phyloP scores from a whole-genome alignment of 202 grass and related monocot species.

The Elaeis oleifera region DNA sequence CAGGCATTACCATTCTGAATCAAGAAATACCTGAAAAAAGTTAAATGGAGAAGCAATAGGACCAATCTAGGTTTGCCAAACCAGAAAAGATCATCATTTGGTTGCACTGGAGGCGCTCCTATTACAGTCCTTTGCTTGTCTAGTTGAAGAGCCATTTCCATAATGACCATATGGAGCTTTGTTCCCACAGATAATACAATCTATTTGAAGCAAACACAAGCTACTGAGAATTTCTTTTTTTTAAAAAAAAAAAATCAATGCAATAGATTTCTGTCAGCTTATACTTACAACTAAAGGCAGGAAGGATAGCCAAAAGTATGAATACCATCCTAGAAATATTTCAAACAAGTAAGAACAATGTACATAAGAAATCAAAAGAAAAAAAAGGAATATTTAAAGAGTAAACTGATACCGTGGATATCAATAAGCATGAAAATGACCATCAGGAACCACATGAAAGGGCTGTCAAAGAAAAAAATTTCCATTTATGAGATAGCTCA shows the following conservation, averaged over 20 bases:
- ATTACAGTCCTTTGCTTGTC: neutral
- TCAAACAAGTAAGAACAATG: neutral
- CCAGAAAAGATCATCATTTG: slow-evolving; percentile 17
- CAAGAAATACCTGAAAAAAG: slow-evolving; percentile 15
- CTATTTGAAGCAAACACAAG: neutral
- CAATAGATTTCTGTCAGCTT: neutral
- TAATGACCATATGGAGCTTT: slow-evolving; percentile 11
- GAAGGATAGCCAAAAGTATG: slow-evolving; percentile 18
- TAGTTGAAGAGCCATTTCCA: slow-evolving; percentile 3
- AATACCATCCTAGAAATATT: slow-evolving; percentile 12
- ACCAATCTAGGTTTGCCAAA: slow-evolving; percentile 6
- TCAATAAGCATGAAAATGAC: slow-evolving; percentile 18
- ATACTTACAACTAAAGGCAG: slow-evolving; percentile 10
- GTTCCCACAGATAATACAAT: slow-evolving; percentile 10
- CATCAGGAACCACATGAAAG: slow-evolving; percentile 10
- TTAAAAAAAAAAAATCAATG: neutral
- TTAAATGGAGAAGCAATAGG: slow-evolving; percentile 7
- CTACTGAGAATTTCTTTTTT: no score
- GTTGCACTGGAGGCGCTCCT: slow-evolving; percentile 8
- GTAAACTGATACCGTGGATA: neutral
- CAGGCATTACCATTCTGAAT: no score
- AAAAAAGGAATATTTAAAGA: neutral
- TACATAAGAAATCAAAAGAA: neutral
- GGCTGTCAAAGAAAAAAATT: neutral
- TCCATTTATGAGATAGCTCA: neutral